A percentile compares a stretch with the other conserved stretches of the same genome.
phyloP scores from a whole-genome alignment of 148 eudicot species.

The Nyssa sinensis region DNA sequence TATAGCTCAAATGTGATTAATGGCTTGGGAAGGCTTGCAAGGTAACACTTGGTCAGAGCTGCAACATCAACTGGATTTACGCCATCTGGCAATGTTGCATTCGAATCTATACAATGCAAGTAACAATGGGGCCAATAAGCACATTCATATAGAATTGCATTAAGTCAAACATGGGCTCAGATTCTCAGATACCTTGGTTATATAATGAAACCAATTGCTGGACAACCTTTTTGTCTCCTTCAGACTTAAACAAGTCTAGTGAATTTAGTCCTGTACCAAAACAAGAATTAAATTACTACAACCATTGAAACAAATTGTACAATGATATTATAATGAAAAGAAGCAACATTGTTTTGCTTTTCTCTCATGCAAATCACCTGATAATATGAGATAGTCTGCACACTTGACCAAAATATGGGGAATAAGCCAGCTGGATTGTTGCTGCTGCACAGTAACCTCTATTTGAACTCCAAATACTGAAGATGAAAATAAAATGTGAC shows the following conservation, averaged over 20 bases:
- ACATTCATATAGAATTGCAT: background rate
- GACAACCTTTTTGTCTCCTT: constrained; percentile 78
- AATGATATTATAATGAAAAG: background rate
- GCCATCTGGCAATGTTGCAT: constrained; percentile 74
- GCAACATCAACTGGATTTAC: constrained; percentile 71
- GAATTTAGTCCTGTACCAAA: constrained; percentile 62
- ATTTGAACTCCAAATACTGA: constrained; percentile 89
- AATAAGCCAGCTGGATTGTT: constrained; percentile 67
- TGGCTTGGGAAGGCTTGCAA: constrained; percentile 94
- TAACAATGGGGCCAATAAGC: background rate
- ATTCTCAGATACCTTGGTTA: constrained; percentile 63
- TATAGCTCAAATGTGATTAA: constrained; percentile 66
- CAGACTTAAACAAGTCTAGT: constrained; percentile 72
- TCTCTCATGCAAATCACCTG: constrained; percentile 45
- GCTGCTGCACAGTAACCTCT: constrained; percentile 75
- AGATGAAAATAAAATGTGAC: background rate
- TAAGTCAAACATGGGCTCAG: constrained; percentile 5
- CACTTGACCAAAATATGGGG: constrained; percentile 77
- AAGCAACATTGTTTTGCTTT: background rate
- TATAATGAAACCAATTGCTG: constrained; percentile 77
- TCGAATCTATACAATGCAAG: constrained; percentile 51
- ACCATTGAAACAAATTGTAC: background rate
- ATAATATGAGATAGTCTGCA: constrained; percentile 85
- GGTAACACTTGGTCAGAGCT: constrained; percentile 77
- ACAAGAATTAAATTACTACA: background rate